Percentiles rank a stretch among this genome's conserved stretches.
These are phyloP conservation scores for Emiliania huxleyi DNA, from an alignment of 78 protist species.

Conservation along the genomic window DNA sequence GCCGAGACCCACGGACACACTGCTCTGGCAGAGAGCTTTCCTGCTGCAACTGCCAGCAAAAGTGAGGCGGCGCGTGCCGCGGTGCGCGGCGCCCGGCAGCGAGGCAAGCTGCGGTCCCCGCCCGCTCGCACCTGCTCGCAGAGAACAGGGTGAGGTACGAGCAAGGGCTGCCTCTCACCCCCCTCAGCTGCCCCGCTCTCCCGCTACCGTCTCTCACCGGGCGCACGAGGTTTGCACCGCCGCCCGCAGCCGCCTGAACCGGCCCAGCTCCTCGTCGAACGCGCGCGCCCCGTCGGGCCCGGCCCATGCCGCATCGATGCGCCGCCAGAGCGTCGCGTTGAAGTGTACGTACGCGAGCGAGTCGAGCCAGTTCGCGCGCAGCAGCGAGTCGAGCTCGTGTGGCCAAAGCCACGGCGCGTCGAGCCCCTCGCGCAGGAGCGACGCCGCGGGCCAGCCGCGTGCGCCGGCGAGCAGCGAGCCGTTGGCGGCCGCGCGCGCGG, in stretches of 20 bases:
- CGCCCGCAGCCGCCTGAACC: background rate
- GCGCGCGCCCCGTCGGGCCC: background rate
- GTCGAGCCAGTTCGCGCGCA: background rate
- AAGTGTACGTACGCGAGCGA: background rate
- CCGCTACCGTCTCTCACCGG: background rate
- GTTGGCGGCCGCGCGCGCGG: background rate
- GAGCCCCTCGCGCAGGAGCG: background rate
- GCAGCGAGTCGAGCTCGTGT: background rate
- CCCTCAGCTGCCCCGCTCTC: no score
- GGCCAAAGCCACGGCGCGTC: constrained; percentile 8
- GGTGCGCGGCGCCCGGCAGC: background rate
- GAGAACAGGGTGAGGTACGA: no score
- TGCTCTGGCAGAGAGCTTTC: no score
- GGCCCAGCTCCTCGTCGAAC: background rate
- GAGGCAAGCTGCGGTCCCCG: background rate
- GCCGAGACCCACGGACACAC: no score
- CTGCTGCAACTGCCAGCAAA: background rate
- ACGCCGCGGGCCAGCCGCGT: background rate
- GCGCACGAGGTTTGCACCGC: background rate
- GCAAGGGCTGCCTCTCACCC: no score
- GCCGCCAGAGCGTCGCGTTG: background rate
- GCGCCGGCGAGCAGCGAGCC: background rate
- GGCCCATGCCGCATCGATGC: background rate
- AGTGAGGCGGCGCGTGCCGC: background rate
- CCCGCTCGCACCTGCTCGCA: background rate